Evolutionary conservation across 352 stramenopile genomes (phyloP).

Genomic region (Sclerospora graminicola): DNA sequence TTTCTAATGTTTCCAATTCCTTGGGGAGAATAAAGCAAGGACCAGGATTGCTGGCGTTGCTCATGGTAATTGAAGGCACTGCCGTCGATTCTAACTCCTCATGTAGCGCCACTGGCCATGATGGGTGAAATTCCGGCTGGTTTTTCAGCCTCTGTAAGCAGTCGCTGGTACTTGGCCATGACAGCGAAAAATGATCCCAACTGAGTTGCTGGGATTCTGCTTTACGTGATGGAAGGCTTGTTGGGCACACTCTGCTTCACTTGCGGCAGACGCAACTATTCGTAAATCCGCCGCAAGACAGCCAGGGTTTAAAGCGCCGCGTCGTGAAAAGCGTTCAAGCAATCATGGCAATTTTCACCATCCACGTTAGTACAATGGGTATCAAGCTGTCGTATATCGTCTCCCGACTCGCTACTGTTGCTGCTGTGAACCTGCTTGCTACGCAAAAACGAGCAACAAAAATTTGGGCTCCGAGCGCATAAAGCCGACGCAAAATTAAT

Average conservation of each 20-base stretch:
- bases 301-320: conserved; percentile 60
- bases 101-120: conserved; percentile 22
- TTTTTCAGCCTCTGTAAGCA: too few species aligned
- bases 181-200: too few species aligned
- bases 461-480: conserved; percentile 40
- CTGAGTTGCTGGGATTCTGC: too few species aligned
- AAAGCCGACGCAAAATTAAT: conserved; percentile 61
- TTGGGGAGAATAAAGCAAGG: conserved; percentile 71
- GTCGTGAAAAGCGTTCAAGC: conserved; percentile 48
- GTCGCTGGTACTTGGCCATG: too few species aligned
- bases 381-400: conserved; percentile 14
- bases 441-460: conserved; percentile 60
- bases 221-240: too few species aligned
- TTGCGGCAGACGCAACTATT: too few species aligned
- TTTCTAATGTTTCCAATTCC: conserved; percentile 72
- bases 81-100: conserved; percentile 18
- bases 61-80: conserved; percentile 16
- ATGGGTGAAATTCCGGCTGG: conserved; percentile 25
- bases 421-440: conserved; percentile 19
- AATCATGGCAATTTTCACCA: too few species aligned
- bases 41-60: conserved; percentile 19
- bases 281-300: conserved; percentile 64
- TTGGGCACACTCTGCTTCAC: too few species aligned
- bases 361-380: conserved; percentile 11
- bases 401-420: conserved; percentile 16